Evolutionary conservation across 1,139 yeast genomes (phyloP).

Genomic region (Candida sanyaensis): DNA sequence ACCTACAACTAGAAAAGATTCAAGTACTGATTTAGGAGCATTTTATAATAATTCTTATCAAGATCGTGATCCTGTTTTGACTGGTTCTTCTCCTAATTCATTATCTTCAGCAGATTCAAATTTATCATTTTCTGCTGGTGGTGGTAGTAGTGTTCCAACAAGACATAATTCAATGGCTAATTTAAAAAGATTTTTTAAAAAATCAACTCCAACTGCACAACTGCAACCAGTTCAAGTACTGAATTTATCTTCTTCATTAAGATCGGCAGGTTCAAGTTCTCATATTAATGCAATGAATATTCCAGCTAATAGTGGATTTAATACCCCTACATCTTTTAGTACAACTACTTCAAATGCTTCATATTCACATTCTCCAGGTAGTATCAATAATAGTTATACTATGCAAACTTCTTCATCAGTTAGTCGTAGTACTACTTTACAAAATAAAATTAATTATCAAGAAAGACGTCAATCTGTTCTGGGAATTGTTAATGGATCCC

Average conservation of each 20-base stretch:
- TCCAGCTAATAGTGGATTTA: constrained; percentile 14
- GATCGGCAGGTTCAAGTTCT: constrained; percentile 25
- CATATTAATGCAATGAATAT: constrained; percentile 15
- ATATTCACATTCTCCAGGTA: constrained; percentile 34
- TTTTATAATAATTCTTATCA: constrained; percentile 46
- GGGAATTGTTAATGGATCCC: constrained; percentile 27
- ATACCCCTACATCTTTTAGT: constrained; percentile 19
- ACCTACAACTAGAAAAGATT: constrained; percentile 25
- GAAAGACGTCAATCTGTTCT: constrained; percentile 45
- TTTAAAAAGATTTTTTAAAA: constrained; percentile 60
- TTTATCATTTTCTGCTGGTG: constrained; percentile 17
- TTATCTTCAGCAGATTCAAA: constrained; percentile 40
- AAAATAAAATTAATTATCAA: constrained; percentile 32
- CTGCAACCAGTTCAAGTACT: constrained; percentile 29
- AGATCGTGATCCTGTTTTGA: constrained; percentile 22
- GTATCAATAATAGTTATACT: constrained; percentile 6
- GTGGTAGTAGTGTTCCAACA: constrained; percentile 20
- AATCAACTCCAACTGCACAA: constrained; percentile 35
- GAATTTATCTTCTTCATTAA: constrained; percentile 43
- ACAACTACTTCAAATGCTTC: constrained; percentile 36
- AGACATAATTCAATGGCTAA: constrained; percentile 78
- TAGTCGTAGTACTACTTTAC: constrained; percentile 30
- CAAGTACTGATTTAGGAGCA: constrained; percentile 47
- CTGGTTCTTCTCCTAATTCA: constrained; percentile 39
- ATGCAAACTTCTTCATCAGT: constrained; percentile 19